Base-by-base conservation (phyloP, 306 rosid species). In the Gastrolobium bilobum region DNA sequence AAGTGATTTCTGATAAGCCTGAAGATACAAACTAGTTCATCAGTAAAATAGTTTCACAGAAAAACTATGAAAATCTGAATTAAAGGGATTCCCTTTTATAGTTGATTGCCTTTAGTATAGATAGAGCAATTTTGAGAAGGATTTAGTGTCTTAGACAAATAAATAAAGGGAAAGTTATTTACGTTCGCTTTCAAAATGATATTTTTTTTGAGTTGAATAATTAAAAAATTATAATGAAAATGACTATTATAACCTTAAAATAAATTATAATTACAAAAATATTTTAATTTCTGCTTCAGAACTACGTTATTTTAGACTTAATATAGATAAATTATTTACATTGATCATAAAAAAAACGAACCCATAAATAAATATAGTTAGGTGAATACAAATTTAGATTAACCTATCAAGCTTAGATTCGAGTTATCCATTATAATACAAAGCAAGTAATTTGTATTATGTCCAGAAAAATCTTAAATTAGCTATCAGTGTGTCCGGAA, bases 401-500 rank as follows among this genome's bases (percentile, higher is more conserved):
- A 38, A 8, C 38, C 43, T 14, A 10, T 20, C 6, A 26, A 38
- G 34, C 2, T 26, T 29, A 73, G 4, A 67, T 29, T 44, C 4
- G 34, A 50, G 10, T 14, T 5, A 47, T 61, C 63, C 37, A 48
- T n/a, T 44, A 39, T 47, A 29, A 1, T 38, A 42, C 7, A 61
- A 11, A 30, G 68, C 39, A 42, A 30, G 26, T 51, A 46, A 33
- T 44, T 38, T 44, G 34, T 44, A 1, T n/a, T 61, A 34, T 61
- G 61, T 60, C n/a, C 59, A 10, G 9, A 43, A 30, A 47, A 61
- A 40, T 67, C 11, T 66, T 77, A 54, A 64, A 76, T 53, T 50
- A 29, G 33, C 54, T 29, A 8, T n/a, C n/a, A 46, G 8, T 14
- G 60, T 56, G 69, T 34, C 68, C 48, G 66, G 58, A 71, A 50